Conservation (phyloP, 768 basidiomycete species). For the Naganishia friedmannii region DNA sequence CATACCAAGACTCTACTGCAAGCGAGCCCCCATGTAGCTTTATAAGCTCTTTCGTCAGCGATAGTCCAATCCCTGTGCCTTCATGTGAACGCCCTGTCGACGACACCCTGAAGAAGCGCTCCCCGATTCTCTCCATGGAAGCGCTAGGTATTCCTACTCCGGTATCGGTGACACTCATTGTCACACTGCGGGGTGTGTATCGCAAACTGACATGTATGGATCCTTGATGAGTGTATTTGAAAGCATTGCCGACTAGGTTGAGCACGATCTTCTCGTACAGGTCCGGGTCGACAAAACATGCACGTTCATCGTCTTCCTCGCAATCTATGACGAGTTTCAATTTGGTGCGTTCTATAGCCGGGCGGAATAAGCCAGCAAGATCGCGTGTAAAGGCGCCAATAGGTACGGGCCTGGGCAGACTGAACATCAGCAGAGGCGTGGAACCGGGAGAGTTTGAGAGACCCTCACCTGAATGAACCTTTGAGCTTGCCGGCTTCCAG, state of each 20-base stretch:
- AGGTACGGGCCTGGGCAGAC: constrained; percentile 17
- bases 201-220: constrained; percentile 47
- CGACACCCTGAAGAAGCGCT: constrained; percentile 46
- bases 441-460: constrained; percentile 19
- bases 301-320: constrained; percentile 28
- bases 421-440: not conserved
- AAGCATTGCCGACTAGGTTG: constrained; percentile 42
- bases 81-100: constrained; percentile 44
- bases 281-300: constrained; percentile 24
- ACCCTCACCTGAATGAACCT: constrained; percentile 34
- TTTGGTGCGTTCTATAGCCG: constrained; percentile 28
- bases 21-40: constrained; percentile 53
- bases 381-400: constrained; percentile 27
- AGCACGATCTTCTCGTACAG: constrained; percentile 34
- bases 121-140: constrained; percentile 44
- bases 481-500: constrained; percentile 51
- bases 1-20: constrained; percentile 41
- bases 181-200: constrained; percentile 41
- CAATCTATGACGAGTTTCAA: constrained; percentile 35
- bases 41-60: constrained; percentile 50
- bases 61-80: constrained; percentile 53
- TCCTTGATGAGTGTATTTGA: constrained; percentile 52
- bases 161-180: constrained; percentile 52
- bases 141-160: constrained; percentile 53
- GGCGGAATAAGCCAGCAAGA: constrained; percentile 42